Base-by-base conservation (phyloP, 345 rosid genomes). In the Capsella bursapastoris region DNA sequence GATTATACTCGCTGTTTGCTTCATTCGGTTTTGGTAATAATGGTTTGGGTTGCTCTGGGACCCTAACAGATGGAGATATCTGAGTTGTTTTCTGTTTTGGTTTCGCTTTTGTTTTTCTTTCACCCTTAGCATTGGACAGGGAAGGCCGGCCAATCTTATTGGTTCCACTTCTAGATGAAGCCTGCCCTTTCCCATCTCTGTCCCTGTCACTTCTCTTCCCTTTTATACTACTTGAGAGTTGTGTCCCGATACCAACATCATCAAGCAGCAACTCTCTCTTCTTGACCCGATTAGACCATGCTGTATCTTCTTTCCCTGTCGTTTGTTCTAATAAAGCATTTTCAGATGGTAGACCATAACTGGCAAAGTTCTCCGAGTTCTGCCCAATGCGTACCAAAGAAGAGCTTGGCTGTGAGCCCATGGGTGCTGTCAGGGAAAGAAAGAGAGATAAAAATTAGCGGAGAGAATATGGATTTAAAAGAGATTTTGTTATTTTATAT, bases 161-260 rank as follows among this genome's bases (percentile, higher is more conserved):
- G 61, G 88, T 80, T 76, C 90, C 93, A 44, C 83, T 81, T 79
- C 97, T 87, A 50, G 89, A 85, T 80, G 87, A 93, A 82, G 74
- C 76, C 67, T 86, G 93, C 72, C 85, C 93, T 77, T 89, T 95
- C 61, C 98, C 96, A 50, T 92, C 98, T 83, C 98, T 91, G 49
- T 90, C 97, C 82, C 99, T 90, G 79, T 92, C 98, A 72, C 98
- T 95, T 81, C 99, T 85, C 83, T 86, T 95, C 74, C 99, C 96
- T 74, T 92, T 95, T 41, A 86, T 81, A 86, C 85, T 86, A 77
- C 72, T 71, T 71, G 77, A 41, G 34, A 77, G 58, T 57, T 65
- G 68, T 71, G 73, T 65, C 68, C 80, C 67, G 49, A 48, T 49
- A 79, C 87, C 97, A 77, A 88, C 97, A 78, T 90, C 97, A 72